phyloP scores from a whole-genome alignment of 495 filamentous ascomycete species.

The Tuber aestivum region DNA sequence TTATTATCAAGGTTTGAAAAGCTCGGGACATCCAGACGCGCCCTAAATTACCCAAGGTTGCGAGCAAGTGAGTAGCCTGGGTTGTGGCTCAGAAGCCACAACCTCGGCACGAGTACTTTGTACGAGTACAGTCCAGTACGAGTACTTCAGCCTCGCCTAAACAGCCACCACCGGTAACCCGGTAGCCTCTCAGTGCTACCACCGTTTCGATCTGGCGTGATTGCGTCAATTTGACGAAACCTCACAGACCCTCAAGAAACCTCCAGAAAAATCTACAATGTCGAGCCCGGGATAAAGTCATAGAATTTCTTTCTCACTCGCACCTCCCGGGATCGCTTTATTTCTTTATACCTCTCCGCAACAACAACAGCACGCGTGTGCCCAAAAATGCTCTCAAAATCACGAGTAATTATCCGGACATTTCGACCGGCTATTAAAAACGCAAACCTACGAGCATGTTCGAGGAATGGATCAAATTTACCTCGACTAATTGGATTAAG shows the following conservation, averaged over 20 bases:
- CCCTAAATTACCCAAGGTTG: too few species aligned
- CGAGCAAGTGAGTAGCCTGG: too few species aligned
- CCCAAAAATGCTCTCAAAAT: constrained; percentile 30
- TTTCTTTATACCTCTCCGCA: background rate
- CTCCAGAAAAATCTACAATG: background rate
- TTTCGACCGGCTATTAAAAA: constrained; percentile 12
- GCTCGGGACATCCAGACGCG: too few species aligned
- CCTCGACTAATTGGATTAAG: background rate
- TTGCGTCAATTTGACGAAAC: background rate
- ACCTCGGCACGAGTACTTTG: too few species aligned
- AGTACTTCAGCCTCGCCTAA: too few species aligned
- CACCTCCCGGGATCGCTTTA: background rate
- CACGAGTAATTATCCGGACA: background rate
- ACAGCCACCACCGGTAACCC: too few species aligned
- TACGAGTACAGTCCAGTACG: too few species aligned
- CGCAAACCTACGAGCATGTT: constrained; percentile 4
- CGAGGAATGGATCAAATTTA: background rate
- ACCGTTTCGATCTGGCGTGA: too few species aligned
- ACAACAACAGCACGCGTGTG: background rate
- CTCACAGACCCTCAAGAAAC: background rate
- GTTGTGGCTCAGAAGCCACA: too few species aligned
- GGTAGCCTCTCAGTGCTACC: too few species aligned
- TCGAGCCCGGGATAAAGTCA: background rate
- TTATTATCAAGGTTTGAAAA: too few species aligned
- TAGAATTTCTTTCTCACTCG: background rate